phyloP scores from a whole-genome alignment of 768 basidiomycete genomes.

The Boletus edulis region DNA sequence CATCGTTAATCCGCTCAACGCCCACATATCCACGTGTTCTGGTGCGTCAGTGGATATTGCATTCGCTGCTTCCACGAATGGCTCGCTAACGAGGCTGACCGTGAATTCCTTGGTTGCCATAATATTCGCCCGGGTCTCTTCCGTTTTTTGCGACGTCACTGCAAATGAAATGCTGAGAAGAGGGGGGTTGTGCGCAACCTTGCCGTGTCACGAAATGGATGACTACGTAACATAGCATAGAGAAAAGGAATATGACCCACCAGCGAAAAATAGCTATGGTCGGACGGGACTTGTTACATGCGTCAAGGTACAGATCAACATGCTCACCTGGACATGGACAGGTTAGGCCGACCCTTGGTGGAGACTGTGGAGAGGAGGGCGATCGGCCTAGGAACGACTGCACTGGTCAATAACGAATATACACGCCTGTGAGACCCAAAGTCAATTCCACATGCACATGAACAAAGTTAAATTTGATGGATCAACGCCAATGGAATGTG shows the following conservation, averaged over 20 bases:
- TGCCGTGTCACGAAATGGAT: constrained; percentile 3
- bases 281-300: constrained; percentile 7
- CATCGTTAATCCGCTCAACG: constrained; percentile 55
- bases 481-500: not conserved
- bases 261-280: constrained; percentile 59
- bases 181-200: constrained; percentile 64
- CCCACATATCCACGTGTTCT: constrained; percentile 54
- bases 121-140: constrained; percentile 69
- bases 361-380: constrained; percentile 64
- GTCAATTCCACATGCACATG: constrained; percentile 22
- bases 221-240: constrained; percentile 8
- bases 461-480: constrained; percentile 17
- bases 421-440: constrained; percentile 26
- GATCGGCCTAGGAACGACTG: constrained; percentile 57
- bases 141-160: constrained; percentile 40
- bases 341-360: constrained; percentile 49
- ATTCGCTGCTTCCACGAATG: constrained; percentile 58
- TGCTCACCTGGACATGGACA: constrained; percentile 64
- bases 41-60: constrained; percentile 55
- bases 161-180: constrained; percentile 62
- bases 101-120: constrained; percentile 64
- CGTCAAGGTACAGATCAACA: constrained; percentile 7
- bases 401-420: constrained; percentile 55
- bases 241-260: constrained; percentile 29
- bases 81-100: constrained; percentile 69